phyloP scores from a whole-genome alignment of 108 stramenopile genomes.

The Chaetoceros tenuissimus region DNA sequence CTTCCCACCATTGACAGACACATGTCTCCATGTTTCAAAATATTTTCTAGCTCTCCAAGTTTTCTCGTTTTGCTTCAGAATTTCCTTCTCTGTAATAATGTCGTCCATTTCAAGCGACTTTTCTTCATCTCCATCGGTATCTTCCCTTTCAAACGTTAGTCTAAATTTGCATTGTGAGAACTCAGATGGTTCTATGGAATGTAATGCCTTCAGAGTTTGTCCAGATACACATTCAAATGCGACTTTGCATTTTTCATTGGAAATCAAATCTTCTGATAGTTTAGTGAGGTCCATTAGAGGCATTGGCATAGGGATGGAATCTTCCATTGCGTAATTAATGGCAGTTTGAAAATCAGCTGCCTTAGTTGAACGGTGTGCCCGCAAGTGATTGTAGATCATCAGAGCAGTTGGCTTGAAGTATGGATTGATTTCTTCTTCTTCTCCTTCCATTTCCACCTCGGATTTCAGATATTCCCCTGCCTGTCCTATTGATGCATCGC shows the following conservation, averaged over 20 bases:
- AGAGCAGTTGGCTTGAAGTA: slow-evolving; percentile 20
- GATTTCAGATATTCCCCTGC: slow-evolving; percentile 11
- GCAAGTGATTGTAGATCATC: slow-evolving; percentile 22
- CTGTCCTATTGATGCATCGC: slow-evolving; percentile 3
- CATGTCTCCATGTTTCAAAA: slow-evolving; percentile 26
- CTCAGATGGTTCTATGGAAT: slow-evolving; percentile 14
- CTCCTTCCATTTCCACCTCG: slow-evolving; percentile 24
- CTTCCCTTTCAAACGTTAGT: slow-evolving; percentile 11
- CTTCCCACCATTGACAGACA: slow-evolving; percentile 40
- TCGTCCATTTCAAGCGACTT: slow-evolving; percentile 14
- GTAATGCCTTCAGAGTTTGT: slow-evolving; percentile 18
- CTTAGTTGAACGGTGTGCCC: slow-evolving; percentile 12
- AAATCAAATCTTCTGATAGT: not conserved
- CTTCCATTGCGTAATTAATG: slow-evolving; percentile 13
- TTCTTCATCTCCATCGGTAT: slow-evolving; percentile 2
- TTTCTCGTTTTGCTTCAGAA: slow-evolving; percentile 10
- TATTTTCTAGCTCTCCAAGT: slow-evolving; percentile 11
- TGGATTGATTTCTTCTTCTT: slow-evolving; percentile 26
- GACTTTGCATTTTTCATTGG: slow-evolving; percentile 4
- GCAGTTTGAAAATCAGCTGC: slow-evolving; percentile 24
- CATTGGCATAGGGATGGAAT: slow-evolving; percentile 2
- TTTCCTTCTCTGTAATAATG: slow-evolving; percentile 5
- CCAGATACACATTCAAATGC: slow-evolving; percentile 26
- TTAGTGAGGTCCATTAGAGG: not conserved
- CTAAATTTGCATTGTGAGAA: slow-evolving; percentile 25